Base-by-base conservation (phyloP, 106 monocot genomes). In the Dioscorea alata region DNA sequence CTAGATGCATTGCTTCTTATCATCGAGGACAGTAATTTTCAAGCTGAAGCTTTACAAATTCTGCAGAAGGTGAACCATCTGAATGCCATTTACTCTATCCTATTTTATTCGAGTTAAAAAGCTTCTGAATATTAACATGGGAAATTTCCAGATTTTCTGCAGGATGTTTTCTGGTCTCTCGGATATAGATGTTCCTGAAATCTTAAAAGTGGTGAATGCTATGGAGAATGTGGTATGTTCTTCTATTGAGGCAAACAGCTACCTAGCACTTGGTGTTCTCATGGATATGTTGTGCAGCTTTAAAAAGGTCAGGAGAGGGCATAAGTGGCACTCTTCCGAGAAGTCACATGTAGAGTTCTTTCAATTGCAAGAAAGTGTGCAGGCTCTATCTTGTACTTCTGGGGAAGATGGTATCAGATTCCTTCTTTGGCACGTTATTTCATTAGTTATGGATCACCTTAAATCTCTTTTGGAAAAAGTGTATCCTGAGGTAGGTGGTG, bases 61-160 rank as follows among this genome's bases (percentile, higher is more conserved):
- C 71, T 93, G 61, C 66, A 57, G 14, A 86, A 84, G 93, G 93
- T 93, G 60, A 68, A 71, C 48, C 4, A 20, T 56, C 12, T 59
- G 6, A 22, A 28, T 67, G 48, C 17, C 61, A 9, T 63, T 64
- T 2, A 35, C 6, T 64, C 2, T 64, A 25, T 21, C 17, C 18
- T 15, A 13, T 59, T 23, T 69, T 48, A 25, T 17, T 48, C 57
- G 18, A 25, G 9, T 61, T 68, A 23, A 4, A 64, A 52, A 66
- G 59, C 23, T 69, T 34, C 35, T 76, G 22, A 64, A 23, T 48
- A 13, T 4, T 60, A 42, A 64, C 24, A 60, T 65, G 14, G 21
- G 13, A 20, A 61, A 24, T 59, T 50, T 32, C 18, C 67, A 76
- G 67, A 57, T 69, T n/a, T 69, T 60, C 33, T 24, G 61, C 59